phyloP scores from a whole-genome alignment of 1,284 basidiomycete genomes.

The Puccinia horiana region DNA sequence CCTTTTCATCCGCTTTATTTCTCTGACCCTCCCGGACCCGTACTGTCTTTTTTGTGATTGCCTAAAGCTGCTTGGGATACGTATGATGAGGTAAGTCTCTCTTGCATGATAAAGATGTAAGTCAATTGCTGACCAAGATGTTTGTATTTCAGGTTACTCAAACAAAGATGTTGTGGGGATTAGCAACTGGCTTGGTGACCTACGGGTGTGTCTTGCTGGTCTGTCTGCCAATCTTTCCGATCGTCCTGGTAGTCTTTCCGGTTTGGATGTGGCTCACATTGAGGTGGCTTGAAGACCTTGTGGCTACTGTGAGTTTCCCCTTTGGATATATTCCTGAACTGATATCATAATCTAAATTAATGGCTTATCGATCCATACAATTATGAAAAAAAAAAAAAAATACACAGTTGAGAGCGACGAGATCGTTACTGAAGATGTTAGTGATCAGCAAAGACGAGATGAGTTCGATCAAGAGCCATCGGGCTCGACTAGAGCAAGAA shows the following conservation, averaged over 20 bases:
- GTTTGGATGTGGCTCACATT: slow-evolving; percentile 80
- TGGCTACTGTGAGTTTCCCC: slow-evolving; percentile 63
- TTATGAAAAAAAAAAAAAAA: not conserved
- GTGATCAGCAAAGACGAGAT: slow-evolving; percentile 67
- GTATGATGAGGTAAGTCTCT: slow-evolving; percentile 35
- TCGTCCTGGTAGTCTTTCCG: slow-evolving; percentile 68
- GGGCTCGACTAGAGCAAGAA: slow-evolving; percentile 66
- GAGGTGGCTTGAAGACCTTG: slow-evolving; percentile 79
- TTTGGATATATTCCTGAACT: not conserved
- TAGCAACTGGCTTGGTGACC: slow-evolving; percentile 69
- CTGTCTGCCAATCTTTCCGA: slow-evolving; percentile 66
- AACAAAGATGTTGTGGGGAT: slow-evolving; percentile 78
- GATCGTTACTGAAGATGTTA: slow-evolving; percentile 67
- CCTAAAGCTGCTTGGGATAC: slow-evolving; percentile 52
- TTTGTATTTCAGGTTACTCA: slow-evolving; percentile 68
- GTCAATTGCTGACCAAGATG: not conserved
- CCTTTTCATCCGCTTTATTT: not conserved
- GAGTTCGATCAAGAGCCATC: slow-evolving; percentile 63
- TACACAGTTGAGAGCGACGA: slow-evolving; percentile 66
- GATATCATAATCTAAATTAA: not conserved
- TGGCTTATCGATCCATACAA: not conserved
- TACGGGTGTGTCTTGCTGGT: slow-evolving; percentile 65
- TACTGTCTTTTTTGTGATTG: slow-evolving; percentile 58
- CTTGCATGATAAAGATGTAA: not conserved
- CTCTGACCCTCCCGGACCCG: slow-evolving; percentile 5